Percentiles rank a stretch among this genome's conserved stretches.
phyloP scores from a whole-genome alignment of 192 early-diverging fungal species.

The Podila epigama region DNA sequence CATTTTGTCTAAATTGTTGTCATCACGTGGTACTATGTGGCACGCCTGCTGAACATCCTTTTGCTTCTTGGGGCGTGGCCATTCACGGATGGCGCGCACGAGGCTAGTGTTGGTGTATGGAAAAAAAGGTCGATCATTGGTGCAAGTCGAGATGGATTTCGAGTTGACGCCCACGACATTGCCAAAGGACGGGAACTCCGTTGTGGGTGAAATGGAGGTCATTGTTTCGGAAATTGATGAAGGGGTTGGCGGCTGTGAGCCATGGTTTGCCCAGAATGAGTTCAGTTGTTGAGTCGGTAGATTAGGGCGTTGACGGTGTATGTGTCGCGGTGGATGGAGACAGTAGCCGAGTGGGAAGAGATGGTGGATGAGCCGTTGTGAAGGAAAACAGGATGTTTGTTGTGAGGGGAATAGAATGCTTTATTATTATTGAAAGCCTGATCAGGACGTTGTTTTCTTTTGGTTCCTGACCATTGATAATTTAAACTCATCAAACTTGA shows the following conservation, averaged over 20 bases:
- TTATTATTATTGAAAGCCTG: neutral
- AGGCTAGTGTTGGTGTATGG: too few species aligned
- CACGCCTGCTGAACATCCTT: too few species aligned
- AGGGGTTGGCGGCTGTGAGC: constrained; percentile 5
- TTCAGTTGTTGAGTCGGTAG: constrained; percentile 19
- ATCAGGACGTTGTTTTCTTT: neutral
- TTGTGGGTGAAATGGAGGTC: constrained; percentile 12
- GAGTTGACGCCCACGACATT: neutral
- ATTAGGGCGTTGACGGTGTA: constrained; percentile 10
- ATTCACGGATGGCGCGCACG: too few species aligned
- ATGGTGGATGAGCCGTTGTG: too few species aligned
- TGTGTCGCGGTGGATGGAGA: neutral
- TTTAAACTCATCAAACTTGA: neutral
- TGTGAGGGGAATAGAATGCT: neutral
- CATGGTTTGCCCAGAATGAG: constrained; percentile 23
- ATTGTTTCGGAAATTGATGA: constrained; percentile 23
- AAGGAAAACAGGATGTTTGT: too few species aligned
- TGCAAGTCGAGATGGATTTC: constrained; percentile 1
- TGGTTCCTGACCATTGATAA: neutral
- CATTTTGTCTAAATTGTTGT: too few species aligned
- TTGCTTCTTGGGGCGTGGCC: too few species aligned
- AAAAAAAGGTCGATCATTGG: neutral
- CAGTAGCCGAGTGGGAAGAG: neutral
- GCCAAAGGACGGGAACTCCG: neutral
- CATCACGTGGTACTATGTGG: too few species aligned